A percentile compares a stretch with the other conserved stretches of the same genome.
Conservation (phyloP, 495 filamentous ascomycete genomes). For the Aspergillus ellipticus region DNA sequence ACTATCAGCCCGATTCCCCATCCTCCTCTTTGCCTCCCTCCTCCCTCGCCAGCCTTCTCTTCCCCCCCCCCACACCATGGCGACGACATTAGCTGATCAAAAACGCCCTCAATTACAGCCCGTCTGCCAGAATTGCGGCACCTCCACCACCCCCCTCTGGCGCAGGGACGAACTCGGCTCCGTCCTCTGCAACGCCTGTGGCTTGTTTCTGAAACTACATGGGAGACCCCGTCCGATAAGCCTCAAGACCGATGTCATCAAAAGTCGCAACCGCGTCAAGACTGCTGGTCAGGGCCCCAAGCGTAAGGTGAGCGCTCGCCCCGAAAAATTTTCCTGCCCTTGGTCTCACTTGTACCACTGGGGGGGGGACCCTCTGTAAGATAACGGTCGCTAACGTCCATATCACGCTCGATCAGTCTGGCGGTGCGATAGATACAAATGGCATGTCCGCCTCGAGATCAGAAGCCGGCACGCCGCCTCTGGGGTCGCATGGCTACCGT, state of each 20-base stretch:
- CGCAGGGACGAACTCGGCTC: constrained; percentile 92
- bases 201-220: constrained; percentile 95
- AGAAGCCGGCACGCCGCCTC: constrained; percentile 52
- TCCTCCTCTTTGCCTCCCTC: constrained; percentile 19
- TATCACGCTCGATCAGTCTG: constrained; percentile 36
- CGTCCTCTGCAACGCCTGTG: constrained; percentile 99
- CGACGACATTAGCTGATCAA: constrained; percentile 53
- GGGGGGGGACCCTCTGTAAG: neutral
- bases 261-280: constrained; percentile 97
- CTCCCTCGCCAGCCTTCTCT: constrained; percentile 16
- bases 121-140: constrained; percentile 94
- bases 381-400: constrained; percentile 31
- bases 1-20: constrained; percentile 25
- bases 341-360: neutral
- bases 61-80: constrained; percentile 43
- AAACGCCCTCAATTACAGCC: constrained; percentile 70
- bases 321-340: constrained; percentile 26
- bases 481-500: constrained; percentile 52
- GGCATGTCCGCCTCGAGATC: constrained; percentile 55
- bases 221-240: constrained; percentile 88
- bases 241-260: constrained; percentile 99
- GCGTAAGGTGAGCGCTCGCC: constrained; percentile 68
- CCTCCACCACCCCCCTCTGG: constrained; percentile 95
- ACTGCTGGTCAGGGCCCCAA: constrained; percentile 79
- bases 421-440: constrained; percentile 50